Base-by-base conservation (phyloP, 805 yeast genomes). In the Zygosaccharomyces siamensis region DNA sequence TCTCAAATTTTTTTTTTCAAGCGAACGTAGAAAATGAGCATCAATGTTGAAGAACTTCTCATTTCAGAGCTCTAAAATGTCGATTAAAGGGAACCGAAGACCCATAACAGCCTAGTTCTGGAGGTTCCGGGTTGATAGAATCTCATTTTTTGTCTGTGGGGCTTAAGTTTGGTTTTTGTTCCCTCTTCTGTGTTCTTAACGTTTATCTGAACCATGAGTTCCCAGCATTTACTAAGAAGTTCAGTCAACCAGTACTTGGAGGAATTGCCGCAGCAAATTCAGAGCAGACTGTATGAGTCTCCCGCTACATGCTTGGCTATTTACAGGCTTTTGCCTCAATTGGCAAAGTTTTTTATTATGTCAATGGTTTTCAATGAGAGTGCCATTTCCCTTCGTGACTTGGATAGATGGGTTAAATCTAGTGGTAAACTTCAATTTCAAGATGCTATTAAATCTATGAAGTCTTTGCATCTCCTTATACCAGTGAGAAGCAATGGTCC, bases 261-360 rank as follows among this genome's bases (percentile, higher is more conserved):
- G 63, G 89, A 87, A 16, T 79, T 93, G 5, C 96, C 98, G 1
- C 89, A 85, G 61, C 74, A 85, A 5, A 87, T 89, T n/a, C 92
- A 90, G 58, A 75, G 83, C 20, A 79, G 89, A 61, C 75, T 93
- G 20, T 93, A 86, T 68, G 83, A 81, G 58, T 80, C 87, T 45
- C 96, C 99, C 2, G 96, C 97, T 10, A 88, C 99, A 48, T 89
- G 97, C 64, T 73, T 93, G 41, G 95, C 99, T 2, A 83, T 93
- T n/a, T 90, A 84, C 65, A 75, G 99, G 54, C 72, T 93, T 50
- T 74, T 93, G 14, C 97, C 99, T 0, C 82, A 90, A 21, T 68
- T 93, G 55, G 96, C 97, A 26, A 90, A 92, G 64, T 85, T 88
- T 66, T 84, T 85, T 60, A 81, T 92, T 43, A 84, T 89, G 89